phyloP scores from a whole-genome alignment of 139 green algal genomes.

The Haematococcus sp. region DNA sequence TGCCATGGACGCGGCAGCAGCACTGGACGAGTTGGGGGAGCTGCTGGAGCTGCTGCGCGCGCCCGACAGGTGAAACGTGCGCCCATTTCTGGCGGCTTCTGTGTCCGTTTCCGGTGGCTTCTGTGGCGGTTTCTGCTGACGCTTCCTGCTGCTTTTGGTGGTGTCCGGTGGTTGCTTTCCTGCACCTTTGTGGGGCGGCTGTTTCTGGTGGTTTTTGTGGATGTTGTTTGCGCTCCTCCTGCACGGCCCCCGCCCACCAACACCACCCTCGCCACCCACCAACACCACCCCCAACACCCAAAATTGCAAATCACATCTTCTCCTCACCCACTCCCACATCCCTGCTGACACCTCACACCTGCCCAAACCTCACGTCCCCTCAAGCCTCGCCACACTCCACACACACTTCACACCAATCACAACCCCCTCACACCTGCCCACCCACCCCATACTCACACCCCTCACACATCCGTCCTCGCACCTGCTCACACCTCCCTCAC shows the following conservation, averaged over 20 bases:
- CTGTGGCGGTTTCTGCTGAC: not conserved
- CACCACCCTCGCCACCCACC: too few relatives aligned
- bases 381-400: too few relatives aligned
- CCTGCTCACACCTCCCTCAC: not conserved
- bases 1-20: conserved; percentile 14
- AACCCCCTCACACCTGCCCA: too few relatives aligned
- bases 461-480: not conserved
- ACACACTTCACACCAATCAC: too few relatives aligned
- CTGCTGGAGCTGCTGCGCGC: conserved; percentile 30
- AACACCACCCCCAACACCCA: not conserved
- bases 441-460: too few relatives aligned
- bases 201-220: too few relatives aligned
- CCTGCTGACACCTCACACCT: too few relatives aligned
- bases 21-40: conserved; percentile 37
- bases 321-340: not conserved
- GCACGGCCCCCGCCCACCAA: too few relatives aligned
- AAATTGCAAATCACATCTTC: not conserved
- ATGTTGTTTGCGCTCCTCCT: too few relatives aligned
- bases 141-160: not conserved
- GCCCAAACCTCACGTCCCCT: too few relatives aligned
- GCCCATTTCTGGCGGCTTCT: too few relatives aligned
- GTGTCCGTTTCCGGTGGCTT: conserved; percentile 18
- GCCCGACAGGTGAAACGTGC: too few relatives aligned
- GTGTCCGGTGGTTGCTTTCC: not conserved
- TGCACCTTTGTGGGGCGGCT: not conserved